Evolutionary conservation across 1,139 yeast species (phyloP).

Genomic region (Blastobotrys arbuscula): DNA sequence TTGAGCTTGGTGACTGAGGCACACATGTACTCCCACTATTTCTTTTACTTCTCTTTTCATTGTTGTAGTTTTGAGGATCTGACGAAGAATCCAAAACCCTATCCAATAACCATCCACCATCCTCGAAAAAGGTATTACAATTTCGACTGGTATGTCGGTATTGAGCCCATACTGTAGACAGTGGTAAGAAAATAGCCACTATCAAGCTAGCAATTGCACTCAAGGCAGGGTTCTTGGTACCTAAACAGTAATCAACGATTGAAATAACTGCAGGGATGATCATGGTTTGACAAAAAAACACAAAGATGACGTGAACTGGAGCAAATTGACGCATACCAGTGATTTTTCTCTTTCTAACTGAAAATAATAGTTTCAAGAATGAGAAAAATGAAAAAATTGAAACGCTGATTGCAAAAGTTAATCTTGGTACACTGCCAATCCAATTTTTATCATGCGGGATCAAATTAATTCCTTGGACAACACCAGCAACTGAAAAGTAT

Average conservation of each 20-base stretch:
- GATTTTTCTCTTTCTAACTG: constrained; percentile 64
- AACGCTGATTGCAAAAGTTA: constrained; percentile 65
- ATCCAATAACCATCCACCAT: not conserved
- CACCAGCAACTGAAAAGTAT: constrained; percentile 33
- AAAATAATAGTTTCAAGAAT: constrained; percentile 54
- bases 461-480: constrained; percentile 20
- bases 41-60: not conserved
- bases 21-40: constrained; percentile 1
- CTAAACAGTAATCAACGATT: constrained; percentile 40
- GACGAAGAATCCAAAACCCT: not conserved
- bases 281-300: constrained; percentile 80
- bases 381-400: constrained; percentile 56
- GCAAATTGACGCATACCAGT: constrained; percentile 80
- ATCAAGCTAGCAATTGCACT: constrained; percentile 37
- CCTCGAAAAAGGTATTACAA: not conserved
- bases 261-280: constrained; percentile 66
- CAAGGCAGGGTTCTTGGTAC: constrained; percentile 30
- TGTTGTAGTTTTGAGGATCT: no score
- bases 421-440: constrained; percentile 36
- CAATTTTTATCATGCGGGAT: constrained; percentile 15
- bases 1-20: not conserved
- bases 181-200: constrained; percentile 65
- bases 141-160: constrained; percentile 10
- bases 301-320: constrained; percentile 68
- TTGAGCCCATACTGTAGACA: constrained; percentile 82